Conservation (phyloP, 495 filamentous ascomycete genomes). For the Hypoxylon fragiforme region DNA sequence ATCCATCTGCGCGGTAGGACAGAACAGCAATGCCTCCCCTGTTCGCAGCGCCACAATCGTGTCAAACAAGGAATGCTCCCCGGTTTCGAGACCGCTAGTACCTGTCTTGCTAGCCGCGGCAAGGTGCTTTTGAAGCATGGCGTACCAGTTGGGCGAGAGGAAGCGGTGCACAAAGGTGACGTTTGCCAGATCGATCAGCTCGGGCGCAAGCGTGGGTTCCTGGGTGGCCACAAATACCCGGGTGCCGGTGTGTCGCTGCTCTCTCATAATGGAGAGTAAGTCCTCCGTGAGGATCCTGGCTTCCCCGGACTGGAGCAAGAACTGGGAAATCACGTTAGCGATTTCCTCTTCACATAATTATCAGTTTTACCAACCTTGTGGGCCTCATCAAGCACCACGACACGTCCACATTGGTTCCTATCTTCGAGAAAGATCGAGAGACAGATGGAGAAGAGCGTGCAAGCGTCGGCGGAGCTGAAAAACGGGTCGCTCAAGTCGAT, state of each 20-base stretch:
- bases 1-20: conserved; percentile 50
- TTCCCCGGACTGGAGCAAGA: conserved; percentile 33
- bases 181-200: conserved; percentile 71
- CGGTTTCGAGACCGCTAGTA: not conserved
- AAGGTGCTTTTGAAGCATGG: conserved; percentile 62
- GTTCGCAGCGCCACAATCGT: conserved; percentile 60
- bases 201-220: conserved; percentile 73
- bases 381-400: conserved; percentile 50
- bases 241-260: conserved; percentile 69
- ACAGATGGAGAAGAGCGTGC: conserved; percentile 60
- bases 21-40: conserved; percentile 68
- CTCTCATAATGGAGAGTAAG: conserved; percentile 65
- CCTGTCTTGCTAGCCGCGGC: conserved; percentile 44
- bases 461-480: conserved; percentile 58
- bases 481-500: conserved; percentile 65
- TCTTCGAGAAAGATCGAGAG: conserved; percentile 53
- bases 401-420: conserved; percentile 37
- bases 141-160: conserved; percentile 69
- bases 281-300: conserved; percentile 61
- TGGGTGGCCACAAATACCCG: conserved; percentile 76
- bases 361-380: conserved; percentile 32
- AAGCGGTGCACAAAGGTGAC: conserved; percentile 77
- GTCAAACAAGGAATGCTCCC: conserved; percentile 45
- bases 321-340: too few relatives aligned
- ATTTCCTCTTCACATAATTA: not conserved